Base-by-base conservation (phyloP, 2,329 filamentous ascomycete genomes). In the Moelleriella libera region DNA sequence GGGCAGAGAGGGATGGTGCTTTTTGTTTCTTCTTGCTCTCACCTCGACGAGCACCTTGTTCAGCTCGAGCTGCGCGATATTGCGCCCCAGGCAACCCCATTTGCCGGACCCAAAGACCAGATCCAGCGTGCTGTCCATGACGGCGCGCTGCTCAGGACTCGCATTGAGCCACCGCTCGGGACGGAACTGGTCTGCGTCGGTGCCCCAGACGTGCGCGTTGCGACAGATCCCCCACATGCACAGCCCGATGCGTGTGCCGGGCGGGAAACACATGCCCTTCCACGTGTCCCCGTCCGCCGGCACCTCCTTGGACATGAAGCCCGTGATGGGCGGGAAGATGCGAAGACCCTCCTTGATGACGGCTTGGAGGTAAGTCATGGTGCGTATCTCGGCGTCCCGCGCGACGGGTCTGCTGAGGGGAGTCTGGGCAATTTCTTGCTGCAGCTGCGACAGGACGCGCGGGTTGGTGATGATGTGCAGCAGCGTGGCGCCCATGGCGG, bases 391-490 rank as follows among this genome's bases (percentile, higher is more conserved):
- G 6, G 55, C 53, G 42, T 67, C 59, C 6, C 54, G 56, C 44
- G 67, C 63, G 2, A 60, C 45, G 1, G 53, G 48, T 6, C 45
- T 50, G 0, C 57, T 48, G 10, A 52, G 52, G 2, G 53, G 45
- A 0, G 52, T 45, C 2, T 53, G 45, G 29, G 50, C 50, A 30
- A 56, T 60, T 37, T 56, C 60, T 41, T 43, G 40, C 5, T 68
- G 67, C 0, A 81, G 60, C 60, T 65, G 69, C 4, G 52, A 48
- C 48, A 71, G 66, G 1, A 75, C 67, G 1, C 61, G 62, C 0
- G 71, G 70, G 29, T 67, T 70, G n/a, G 68, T 73, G 28, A 71
- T 67, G 48, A 80, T 57, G 55, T 74, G 68, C 28, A 79, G 65
- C 47, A 80, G 52, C 1, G 69, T 75, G 39, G 69, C 63, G 2